Evolutionary conservation across 805 yeast species (phyloP).

Genomic region (Groenewaldozyma tartarivorans): DNA sequence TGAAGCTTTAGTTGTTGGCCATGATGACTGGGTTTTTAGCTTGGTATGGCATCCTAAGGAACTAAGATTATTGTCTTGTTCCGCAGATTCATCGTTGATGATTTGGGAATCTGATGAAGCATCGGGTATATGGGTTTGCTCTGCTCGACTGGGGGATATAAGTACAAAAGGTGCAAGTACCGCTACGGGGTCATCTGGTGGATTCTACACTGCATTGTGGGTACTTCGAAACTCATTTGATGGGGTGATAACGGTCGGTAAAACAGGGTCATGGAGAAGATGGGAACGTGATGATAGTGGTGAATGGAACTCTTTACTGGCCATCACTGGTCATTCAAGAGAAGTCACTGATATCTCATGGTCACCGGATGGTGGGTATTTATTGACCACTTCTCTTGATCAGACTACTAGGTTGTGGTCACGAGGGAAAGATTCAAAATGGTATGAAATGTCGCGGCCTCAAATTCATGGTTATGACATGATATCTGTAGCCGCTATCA

Average conservation of each 20-base stretch:
- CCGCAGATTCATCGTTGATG: slow-evolving; percentile 90
- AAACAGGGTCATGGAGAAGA: slow-evolving; percentile 84
- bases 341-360: slow-evolving; percentile 66
- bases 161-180: slow-evolving; percentile 96
- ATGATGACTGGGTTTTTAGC: slow-evolving; percentile 94
- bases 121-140: slow-evolving; percentile 86
- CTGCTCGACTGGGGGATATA: slow-evolving; percentile 76
- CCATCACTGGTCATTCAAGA: slow-evolving; percentile 9
- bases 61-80: slow-evolving; percentile 62
- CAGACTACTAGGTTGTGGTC: slow-evolving; percentile 87
- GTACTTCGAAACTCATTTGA: slow-evolving; percentile 32
- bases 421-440: slow-evolving; percentile 43
- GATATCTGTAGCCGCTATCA: slow-evolving; percentile 63
- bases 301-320: slow-evolving; percentile 18
- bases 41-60: slow-evolving; percentile 69
- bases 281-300: slow-evolving; percentile 40
- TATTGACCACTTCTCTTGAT: slow-evolving; percentile 75
- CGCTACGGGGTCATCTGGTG: slow-evolving; percentile 90
- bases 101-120: slow-evolving; percentile 82
- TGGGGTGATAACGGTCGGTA: slow-evolving; percentile 65
- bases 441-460: slow-evolving; percentile 94
- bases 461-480: slow-evolving; percentile 98
- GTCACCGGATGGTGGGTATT: slow-evolving; percentile 55
- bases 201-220: slow-evolving; percentile 69
- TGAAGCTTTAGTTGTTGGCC: slow-evolving; percentile 94